phyloP scores from a whole-genome alignment of 345 rosid genomes.

The Dipteronia dyeriana region DNA sequence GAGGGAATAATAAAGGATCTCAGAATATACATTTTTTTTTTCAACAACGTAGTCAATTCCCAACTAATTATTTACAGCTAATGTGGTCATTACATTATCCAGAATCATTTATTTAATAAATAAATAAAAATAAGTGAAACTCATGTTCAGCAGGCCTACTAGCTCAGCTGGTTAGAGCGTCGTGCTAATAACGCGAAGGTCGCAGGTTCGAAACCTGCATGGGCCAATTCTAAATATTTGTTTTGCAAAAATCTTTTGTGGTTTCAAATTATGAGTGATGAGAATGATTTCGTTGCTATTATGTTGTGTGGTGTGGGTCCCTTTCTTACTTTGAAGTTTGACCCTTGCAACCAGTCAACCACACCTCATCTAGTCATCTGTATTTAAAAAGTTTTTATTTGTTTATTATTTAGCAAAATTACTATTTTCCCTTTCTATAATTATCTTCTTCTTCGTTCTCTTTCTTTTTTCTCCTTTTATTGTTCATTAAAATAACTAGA shows the following conservation, averaged over 20 bases:
- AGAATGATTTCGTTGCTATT: neutral
- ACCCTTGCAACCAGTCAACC: neutral
- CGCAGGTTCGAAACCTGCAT: slow-evolving; percentile 79
- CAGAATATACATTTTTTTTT: no score
- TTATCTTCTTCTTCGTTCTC: no score
- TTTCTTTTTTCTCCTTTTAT: no score
- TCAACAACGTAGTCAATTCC: no score
- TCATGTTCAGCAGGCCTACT: slow-evolving; percentile 36
- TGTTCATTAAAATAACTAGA: no score
- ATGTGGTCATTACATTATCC: no score
- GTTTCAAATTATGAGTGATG: neutral
- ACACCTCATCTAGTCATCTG: neutral
- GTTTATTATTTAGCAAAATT: neutral
- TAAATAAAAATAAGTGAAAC: no score
- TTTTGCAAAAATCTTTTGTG: neutral
- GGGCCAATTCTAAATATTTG: slow-evolving; percentile 37
- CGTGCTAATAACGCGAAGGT: slow-evolving; percentile 98
- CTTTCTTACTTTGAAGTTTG: neutral
- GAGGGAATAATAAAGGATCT: no score
- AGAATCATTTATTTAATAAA: no score
- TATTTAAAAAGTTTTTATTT: neutral
- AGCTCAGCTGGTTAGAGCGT: slow-evolving; percentile 95
- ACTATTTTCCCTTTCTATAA: no score
- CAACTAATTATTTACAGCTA: no score
- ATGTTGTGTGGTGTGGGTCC: neutral